Evolutionary conservation across 2,329 filamentous ascomycete species (phyloP).

Genomic region (Colletotrichum navitas): DNA sequence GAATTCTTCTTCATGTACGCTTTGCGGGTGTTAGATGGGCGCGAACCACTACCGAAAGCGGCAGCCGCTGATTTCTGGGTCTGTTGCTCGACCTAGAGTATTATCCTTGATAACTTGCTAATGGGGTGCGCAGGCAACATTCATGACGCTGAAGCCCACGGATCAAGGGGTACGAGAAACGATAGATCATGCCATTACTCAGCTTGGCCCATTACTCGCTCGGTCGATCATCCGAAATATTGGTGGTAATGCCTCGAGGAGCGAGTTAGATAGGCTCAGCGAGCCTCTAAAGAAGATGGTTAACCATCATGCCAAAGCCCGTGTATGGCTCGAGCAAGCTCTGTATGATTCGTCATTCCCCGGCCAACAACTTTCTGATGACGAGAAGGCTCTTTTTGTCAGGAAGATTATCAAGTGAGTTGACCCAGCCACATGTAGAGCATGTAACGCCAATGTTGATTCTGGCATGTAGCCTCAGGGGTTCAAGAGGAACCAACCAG

Average conservation of each 20-base stretch:
- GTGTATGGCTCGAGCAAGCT: slow-evolving; percentile 73
- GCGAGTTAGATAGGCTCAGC: slow-evolving; percentile 77
- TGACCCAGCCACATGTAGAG: background rate
- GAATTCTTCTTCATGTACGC: slow-evolving; percentile 80
- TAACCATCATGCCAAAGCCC: slow-evolving; percentile 65
- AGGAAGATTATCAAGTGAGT: slow-evolving; percentile 74
- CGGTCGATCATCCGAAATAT: slow-evolving; percentile 74
- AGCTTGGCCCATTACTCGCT: slow-evolving; percentile 72
- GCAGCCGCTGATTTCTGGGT: slow-evolving; percentile 84
- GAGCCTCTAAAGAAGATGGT: slow-evolving; percentile 80
- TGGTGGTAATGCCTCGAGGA: slow-evolving; percentile 75
- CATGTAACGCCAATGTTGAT: slow-evolving; percentile 6
- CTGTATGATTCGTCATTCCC: slow-evolving; percentile 69
- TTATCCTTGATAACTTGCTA: background rate
- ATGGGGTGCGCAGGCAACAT: slow-evolving; percentile 60
- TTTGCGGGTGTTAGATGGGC: slow-evolving; percentile 76
- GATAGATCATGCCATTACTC: slow-evolving; percentile 64
- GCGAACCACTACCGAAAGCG: slow-evolving; percentile 81
- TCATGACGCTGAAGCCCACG: slow-evolving; percentile 62
- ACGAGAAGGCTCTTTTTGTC: slow-evolving; percentile 74
- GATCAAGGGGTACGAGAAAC: slow-evolving; percentile 58
- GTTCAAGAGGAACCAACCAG: slow-evolving; percentile 73
- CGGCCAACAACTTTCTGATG: slow-evolving; percentile 67
- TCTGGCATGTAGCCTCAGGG: slow-evolving; percentile 66
- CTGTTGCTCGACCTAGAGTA: slow-evolving; percentile 45